Base-by-base conservation (phyloP, 1,139 yeast species). In the Geotrichum reessii region DNA sequence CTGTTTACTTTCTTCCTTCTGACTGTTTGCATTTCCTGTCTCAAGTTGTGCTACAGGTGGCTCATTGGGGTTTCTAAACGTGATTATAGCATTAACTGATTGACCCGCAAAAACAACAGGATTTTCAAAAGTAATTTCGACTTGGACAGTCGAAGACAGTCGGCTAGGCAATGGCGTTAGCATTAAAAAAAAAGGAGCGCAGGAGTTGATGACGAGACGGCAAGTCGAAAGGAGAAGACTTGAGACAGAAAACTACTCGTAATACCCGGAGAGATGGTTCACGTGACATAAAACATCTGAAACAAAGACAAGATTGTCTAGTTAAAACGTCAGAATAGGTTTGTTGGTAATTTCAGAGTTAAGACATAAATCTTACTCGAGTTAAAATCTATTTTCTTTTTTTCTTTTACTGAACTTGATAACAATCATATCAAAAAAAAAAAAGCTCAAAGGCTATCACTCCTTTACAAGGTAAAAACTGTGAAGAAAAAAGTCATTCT, bases 21-120 rank as follows among this genome's bases (percentile, higher is more conserved):
- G 25, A 28, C 17, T 19, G 21, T 14, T 14, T 14, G 22, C 19
- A 28, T 47, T 24, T 17, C 37, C 9, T 5, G 47, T 28, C n/a
- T 52, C 58, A 12, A 52, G 50, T 14, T 55, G 53, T 19, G 27
- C 46, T 5, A 19, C 51, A 25, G 51, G 58, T 44, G 61, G 58
- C 53, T 56, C 59, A 31, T 49, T 24, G 9, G 63, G 50, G 53
- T 72, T 72, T 44, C 68, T 60, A 58, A 73, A 73, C 12, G 74
- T 73, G 53, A 73, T 63, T 9, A 67, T 63, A 25, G 72, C 73
- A 27, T 64, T 57, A 42, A 75, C 63, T 8, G 64, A 62, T 55
- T 74, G 76, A 24, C 79, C 78, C 2, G 78, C 77, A 64, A 75
- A 76, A 5, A 74, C 73, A 40, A 72, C 72, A n/a, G 76, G 73